These are phyloP conservation scores for Halophytophthora polymorphica DNA, from an alignment of 352 stramenopile genomes.

Conservation along the genomic window DNA sequence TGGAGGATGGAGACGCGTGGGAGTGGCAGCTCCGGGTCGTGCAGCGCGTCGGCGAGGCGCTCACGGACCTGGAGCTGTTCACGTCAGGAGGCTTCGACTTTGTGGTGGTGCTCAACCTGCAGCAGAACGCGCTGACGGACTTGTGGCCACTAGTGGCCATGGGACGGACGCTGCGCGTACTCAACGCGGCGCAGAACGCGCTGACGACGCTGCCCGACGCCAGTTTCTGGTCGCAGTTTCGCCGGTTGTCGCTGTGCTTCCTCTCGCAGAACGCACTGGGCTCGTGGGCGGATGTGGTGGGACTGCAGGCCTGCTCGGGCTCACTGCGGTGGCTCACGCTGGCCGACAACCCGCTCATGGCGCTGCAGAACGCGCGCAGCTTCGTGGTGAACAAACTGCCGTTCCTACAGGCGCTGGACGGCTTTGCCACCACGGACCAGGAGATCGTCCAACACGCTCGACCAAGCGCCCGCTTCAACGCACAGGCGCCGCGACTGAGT, in stretches of 20 bases:
- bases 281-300: constrained; percentile 49
- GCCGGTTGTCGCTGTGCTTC: constrained; percentile 48
- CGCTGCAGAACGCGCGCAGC: constrained; percentile 39
- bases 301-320: constrained; percentile 32
- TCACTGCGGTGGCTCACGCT: constrained; percentile 59
- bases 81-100: constrained; percentile 41
- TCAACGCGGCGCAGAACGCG: constrained; percentile 62
- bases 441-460: constrained; percentile 54
- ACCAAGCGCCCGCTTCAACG: constrained; percentile 32
- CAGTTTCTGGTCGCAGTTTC: constrained; percentile 55
- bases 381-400: constrained; percentile 75
- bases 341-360: constrained; percentile 62
- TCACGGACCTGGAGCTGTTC: constrained; percentile 31
- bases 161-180: constrained; percentile 39
- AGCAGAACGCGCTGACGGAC: constrained; percentile 58
- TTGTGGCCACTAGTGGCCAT: constrained; percentile 42
- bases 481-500: constrained; percentile 27
- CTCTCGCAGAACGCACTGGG: constrained; percentile 51
- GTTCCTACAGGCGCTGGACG: constrained; percentile 55
- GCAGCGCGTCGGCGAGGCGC: constrained; percentile 42
- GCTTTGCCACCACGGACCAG: constrained; percentile 58
- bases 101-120: constrained; percentile 56
- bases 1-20: constrained; percentile 13
- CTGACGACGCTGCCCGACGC: constrained; percentile 39
- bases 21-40: constrained; percentile 53